Evolutionary conservation across 176 grass and related monocot genomes (phyloP).

Genomic region (Microstegium vimineum): DNA sequence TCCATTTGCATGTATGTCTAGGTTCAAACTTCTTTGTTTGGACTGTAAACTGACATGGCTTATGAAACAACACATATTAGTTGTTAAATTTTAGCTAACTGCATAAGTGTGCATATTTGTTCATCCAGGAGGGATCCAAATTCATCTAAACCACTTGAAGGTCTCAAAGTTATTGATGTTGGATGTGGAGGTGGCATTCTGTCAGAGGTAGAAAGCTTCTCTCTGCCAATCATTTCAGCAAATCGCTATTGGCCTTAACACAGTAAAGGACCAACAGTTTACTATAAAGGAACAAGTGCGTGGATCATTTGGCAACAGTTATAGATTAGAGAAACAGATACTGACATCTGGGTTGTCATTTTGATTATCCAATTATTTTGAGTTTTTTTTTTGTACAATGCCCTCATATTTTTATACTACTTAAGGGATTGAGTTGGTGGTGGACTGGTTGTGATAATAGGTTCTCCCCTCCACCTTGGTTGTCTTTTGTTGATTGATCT

Average conservation of each 20-base stretch:
- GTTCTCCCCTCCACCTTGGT: not conserved
- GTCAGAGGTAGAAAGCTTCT: constrained; percentile 57
- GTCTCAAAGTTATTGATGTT: constrained; percentile 92
- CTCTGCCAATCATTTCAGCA: not conserved
- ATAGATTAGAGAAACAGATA: not conserved
- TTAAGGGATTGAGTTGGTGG: not conserved
- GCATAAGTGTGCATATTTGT: not conserved
- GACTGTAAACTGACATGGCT: not conserved
- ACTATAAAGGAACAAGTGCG: not conserved
- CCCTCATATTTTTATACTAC: not conserved
- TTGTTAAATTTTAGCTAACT: not conserved
- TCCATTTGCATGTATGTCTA: not conserved
- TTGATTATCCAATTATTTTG: constrained; percentile 4
- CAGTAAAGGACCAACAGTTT: not conserved
- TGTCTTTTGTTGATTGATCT: not conserved
- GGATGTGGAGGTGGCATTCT: constrained; percentile 98
- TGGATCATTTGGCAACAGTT: not conserved
- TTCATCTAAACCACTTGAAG: constrained; percentile 82
- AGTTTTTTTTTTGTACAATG: not conserved
- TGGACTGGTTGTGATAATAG: not conserved
- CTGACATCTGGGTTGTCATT: not conserved
- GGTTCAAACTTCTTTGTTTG: not conserved
- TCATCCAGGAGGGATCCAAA: constrained; percentile 67
- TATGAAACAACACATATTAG: not conserved
- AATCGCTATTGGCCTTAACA: not conserved